phyloP scores from a whole-genome alignment of 768 basidiomycete species.

The Sarcodon aspratus region DNA sequence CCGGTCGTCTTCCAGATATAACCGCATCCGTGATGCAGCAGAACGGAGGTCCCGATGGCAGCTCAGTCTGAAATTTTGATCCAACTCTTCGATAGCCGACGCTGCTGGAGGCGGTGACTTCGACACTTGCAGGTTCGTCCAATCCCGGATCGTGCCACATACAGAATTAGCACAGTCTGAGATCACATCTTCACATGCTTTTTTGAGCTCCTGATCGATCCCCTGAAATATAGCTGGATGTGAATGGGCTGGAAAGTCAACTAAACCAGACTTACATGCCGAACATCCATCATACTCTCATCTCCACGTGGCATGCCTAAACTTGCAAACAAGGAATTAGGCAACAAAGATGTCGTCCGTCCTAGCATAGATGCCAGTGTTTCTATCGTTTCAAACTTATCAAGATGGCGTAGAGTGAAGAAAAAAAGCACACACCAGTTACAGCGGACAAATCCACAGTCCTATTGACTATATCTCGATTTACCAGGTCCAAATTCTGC shows the following conservation, averaged over 20 bases:
- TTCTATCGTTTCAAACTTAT: conserved; percentile 22
- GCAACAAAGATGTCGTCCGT: conserved; percentile 48
- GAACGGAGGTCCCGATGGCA: conserved; percentile 45
- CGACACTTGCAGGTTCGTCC: conserved; percentile 29
- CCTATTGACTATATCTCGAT: conserved; percentile 30
- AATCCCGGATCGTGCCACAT: conserved; percentile 48
- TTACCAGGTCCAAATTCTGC: conserved; percentile 56
- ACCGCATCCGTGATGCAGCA: conserved; percentile 43
- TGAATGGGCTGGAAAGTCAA: background rate
- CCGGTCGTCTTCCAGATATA: conserved; percentile 75
- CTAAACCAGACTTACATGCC: conserved; percentile 38
- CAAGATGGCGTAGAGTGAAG: background rate
- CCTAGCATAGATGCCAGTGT: conserved; percentile 49
- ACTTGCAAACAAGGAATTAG: conserved; percentile 59
- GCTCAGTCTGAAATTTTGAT: conserved; percentile 41
- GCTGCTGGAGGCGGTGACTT: background rate
- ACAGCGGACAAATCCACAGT: conserved; percentile 38
- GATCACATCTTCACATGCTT: conserved; percentile 80
- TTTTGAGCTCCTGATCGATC: conserved; percentile 78
- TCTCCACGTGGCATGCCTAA: conserved; percentile 48
- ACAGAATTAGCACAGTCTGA: conserved; percentile 43
- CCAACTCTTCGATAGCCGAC: conserved; percentile 22
- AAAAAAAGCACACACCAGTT: conserved; percentile 33
- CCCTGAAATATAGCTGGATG: conserved; percentile 32
- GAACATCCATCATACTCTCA: conserved; percentile 59